Percentiles rank a stretch among this genome's conserved stretches.
Evolutionary conservation across 495 filamentous ascomycete genomes (phyloP).

Genomic region (Xylaria acuta): DNA sequence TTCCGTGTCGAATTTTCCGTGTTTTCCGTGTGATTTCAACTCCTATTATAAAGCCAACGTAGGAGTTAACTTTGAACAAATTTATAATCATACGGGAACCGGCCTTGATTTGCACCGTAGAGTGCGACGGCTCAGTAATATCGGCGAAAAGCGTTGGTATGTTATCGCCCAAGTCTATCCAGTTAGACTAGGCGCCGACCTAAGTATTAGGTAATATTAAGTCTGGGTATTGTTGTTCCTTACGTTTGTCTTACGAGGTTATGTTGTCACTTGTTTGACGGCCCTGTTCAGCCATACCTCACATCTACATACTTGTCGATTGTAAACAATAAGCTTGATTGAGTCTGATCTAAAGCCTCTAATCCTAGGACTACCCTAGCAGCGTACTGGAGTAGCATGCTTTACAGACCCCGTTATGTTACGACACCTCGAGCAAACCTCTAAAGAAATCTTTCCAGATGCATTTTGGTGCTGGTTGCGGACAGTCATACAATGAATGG

Average conservation of each 20-base stretch:
- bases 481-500: neutral
- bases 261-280: no score
- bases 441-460: neutral
- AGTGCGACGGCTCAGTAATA: neutral
- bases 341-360: neutral
- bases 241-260: no score
- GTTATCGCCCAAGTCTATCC: neutral
- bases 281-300: no score
- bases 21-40: neutral
- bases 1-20: conserved; percentile 11
- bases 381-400: neutral
- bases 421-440: neutral
- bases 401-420: neutral
- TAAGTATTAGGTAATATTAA: neutral
- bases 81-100: conserved; percentile 4
- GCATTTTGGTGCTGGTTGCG: neutral
- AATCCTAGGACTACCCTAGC: no score
- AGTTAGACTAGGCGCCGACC: neutral
- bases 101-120: conserved; percentile 3
- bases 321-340: neutral
- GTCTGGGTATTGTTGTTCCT: neutral
- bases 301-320: neutral
- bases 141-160: neutral
- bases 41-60: neutral
- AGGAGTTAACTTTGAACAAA: conserved; percentile 6